These are phyloP conservation scores for Lipomyces oligophaga DNA, from an alignment of 805 yeast genomes.

Conservation along the genomic window DNA sequence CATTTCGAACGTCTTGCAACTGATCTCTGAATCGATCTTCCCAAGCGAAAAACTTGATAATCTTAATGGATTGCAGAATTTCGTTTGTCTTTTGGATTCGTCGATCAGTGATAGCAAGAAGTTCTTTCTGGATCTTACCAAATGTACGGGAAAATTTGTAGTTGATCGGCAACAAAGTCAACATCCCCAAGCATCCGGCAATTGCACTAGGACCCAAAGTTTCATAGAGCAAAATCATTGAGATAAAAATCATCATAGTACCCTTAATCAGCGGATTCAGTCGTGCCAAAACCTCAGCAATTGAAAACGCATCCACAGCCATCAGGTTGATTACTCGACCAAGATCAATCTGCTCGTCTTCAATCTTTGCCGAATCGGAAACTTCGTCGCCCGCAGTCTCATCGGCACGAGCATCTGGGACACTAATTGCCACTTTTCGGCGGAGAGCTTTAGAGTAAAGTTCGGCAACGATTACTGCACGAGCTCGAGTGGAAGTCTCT, in stretches of 20 bases:
- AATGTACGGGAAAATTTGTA: slow-evolving; percentile 59
- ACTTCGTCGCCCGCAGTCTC: slow-evolving; percentile 9
- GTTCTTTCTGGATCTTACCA: slow-evolving; percentile 63
- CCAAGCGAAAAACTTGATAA: slow-evolving; percentile 96
- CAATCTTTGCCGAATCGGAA: slow-evolving; percentile 39
- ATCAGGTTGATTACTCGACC: slow-evolving; percentile 93
- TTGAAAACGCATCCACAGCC: slow-evolving; percentile 92
- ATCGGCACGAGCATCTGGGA: slow-evolving; percentile 25
- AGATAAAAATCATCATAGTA: slow-evolving; percentile 62
- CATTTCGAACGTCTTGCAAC: slow-evolving; percentile 65
- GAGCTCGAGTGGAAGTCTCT: slow-evolving; percentile 85
- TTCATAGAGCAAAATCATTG: slow-evolving; percentile 63
- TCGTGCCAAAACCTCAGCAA: slow-evolving; percentile 89
- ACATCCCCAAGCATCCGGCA: slow-evolving; percentile 67
- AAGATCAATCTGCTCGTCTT: slow-evolving; percentile 47
- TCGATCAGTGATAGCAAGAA: slow-evolving; percentile 77
- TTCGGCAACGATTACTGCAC: slow-evolving; percentile 84
- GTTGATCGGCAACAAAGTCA: slow-evolving; percentile 68
- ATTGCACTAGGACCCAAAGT: slow-evolving; percentile 86
- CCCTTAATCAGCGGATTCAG: slow-evolving; percentile 78
- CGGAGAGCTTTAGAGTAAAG: slow-evolving; percentile 90
- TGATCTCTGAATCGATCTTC: slow-evolving; percentile 75
- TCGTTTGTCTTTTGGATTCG: slow-evolving; percentile 92
- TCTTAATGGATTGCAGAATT: slow-evolving; percentile 85
- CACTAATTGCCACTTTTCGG: slow-evolving; percentile 46